Evolutionary conservation across 345 rosid species (phyloP).

Genomic region (Acer campestre): DNA sequence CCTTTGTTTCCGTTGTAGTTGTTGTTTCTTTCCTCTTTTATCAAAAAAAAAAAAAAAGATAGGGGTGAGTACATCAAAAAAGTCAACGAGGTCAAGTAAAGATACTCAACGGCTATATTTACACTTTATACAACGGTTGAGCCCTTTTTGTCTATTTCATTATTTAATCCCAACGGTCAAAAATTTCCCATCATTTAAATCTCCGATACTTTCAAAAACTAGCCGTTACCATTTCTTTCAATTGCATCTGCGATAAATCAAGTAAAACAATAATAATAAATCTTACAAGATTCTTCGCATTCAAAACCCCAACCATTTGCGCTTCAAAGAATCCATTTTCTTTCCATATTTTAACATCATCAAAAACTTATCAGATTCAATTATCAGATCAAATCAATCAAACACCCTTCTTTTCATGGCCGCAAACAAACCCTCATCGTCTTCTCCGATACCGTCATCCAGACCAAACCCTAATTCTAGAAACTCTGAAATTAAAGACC

Average conservation of each 20-base stretch:
- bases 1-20: no score
- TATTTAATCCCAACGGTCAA: slow-evolving; percentile 36
- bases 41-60: no score
- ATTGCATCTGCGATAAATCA: neutral
- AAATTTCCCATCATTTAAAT: slow-evolving; percentile 27
- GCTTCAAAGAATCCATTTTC: slow-evolving; percentile 10
- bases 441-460: slow-evolving; percentile 29
- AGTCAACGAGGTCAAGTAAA: neutral
- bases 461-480: slow-evolving; percentile 49
- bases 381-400: neutral
- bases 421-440: slow-evolving; percentile 29
- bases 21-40: no score
- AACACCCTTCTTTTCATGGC: slow-evolving; percentile 24
- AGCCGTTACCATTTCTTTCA: slow-evolving; percentile 38
- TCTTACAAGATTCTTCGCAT: slow-evolving; percentile 17
- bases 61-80: no score
- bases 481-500: slow-evolving; percentile 55
- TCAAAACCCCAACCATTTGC: slow-evolving; percentile 27
- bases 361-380: neutral
- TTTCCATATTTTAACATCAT: neutral
- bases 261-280: neutral
- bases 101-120: neutral
- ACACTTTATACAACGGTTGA: slow-evolving; percentile 20
- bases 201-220: neutral
- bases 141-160: neutral